phyloP scores from a whole-genome alignment of 192 early-diverging fungal genomes.

The Spinellus fusiger region DNA sequence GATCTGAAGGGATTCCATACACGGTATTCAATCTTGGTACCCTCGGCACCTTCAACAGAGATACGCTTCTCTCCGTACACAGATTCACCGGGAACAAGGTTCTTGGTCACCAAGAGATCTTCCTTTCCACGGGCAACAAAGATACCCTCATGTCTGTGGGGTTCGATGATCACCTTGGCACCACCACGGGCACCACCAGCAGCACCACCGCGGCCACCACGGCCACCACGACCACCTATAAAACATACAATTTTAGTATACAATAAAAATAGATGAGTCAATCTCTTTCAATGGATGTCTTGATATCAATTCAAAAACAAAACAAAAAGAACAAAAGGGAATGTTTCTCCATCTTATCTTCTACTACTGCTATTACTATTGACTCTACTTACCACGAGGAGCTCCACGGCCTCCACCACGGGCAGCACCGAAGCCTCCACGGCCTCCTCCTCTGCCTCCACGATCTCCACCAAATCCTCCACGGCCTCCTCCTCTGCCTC shows the following conservation, averaged over 20 bases:
- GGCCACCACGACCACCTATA: no score
- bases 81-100: constrained; percentile 93
- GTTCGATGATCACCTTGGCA: constrained; percentile 94
- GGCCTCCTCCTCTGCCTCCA: constrained; percentile 39
- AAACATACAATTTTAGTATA: background rate
- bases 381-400: constrained; percentile 36
- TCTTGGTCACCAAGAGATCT: constrained; percentile 97
- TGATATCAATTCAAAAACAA: background rate
- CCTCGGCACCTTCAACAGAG: constrained; percentile 89
- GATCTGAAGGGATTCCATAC: constrained; percentile 99
- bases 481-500: constrained; percentile 29
- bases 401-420: constrained; percentile 42
- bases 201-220: constrained; percentile 54
- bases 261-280: background rate
- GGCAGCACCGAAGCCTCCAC: background rate
- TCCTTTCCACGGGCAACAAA: constrained; percentile 99
- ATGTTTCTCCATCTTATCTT: constrained; percentile 33
- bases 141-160: constrained; percentile 92
- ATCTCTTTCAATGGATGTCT: background rate
- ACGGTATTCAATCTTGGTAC: constrained; percentile 95
- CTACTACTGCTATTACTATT: constrained; percentile 28
- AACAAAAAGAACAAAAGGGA: constrained; percentile 18
- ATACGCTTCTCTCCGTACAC: constrained; percentile 99
- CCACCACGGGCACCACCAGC: constrained; percentile 80
- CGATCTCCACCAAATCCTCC: constrained; percentile 48